Evolutionary conservation across 805 yeast genomes (phyloP), one percentile per base, ranked within the genome.

Genomic region (Saccharomycopsis microspora): DNA sequence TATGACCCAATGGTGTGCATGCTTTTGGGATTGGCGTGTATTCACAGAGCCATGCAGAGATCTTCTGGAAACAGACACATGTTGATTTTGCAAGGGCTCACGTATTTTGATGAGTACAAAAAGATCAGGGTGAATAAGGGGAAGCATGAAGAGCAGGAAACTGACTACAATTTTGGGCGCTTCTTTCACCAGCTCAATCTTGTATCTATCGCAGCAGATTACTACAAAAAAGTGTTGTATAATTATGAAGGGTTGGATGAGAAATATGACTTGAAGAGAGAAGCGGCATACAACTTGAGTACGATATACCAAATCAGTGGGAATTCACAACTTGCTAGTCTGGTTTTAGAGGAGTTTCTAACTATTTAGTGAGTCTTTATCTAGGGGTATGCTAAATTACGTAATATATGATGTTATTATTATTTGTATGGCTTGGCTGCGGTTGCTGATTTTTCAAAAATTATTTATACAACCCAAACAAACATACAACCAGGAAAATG

Each of bases 31-130:
- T 62, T 93, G 39, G 79, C 89, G 0, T 89, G 88, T 63, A 67
- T 89, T 29, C 96, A 90, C 57, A 72, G 97, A 40, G 84, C 97
- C 0, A 82, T 89, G 80, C 97, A 93, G 63, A 71, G 98, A 53
- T 78, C 85, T 50, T 82, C 95, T 4, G 72, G 80, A 5, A 85
- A 87, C 61, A 76, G 97, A 48, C 96, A 90, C 58, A 71, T 84
- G 49, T 97, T 89, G 59, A 69, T 93, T 28, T 66, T 93, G 1
- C 97, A 93, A 58, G 97, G 96, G 0, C 65, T 93, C 42, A 78
- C 89, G 48, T 88, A 76, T 57, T 60, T 93, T 51, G 63, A 75
- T 58, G 93, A 86, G 55, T 93, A 93, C 57, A 69, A 71, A 39
- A 61, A 62, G 5, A 45, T 42, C 32, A 35, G 52, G 2, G 32